A percentile compares a stretch with the other conserved stretches of the same genome.
Evolutionary conservation across 495 filamentous ascomycete genomes (phyloP).

Genomic region (Chaetomium tenue): DNA sequence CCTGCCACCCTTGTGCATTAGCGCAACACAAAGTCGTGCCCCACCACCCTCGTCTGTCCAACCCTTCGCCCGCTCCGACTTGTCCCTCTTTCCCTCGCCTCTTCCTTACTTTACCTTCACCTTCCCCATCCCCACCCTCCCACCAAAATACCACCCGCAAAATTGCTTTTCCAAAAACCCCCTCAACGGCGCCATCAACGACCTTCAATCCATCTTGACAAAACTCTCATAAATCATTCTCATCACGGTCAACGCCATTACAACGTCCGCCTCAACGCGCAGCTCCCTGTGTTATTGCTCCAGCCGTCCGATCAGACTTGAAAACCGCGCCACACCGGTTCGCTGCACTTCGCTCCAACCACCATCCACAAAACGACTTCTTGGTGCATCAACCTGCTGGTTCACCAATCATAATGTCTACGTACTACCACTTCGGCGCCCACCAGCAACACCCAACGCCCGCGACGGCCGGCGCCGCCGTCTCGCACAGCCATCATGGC

Average conservation of each 20-base stretch:
- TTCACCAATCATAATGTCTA: conserved; percentile 61
- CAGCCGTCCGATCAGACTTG: not conserved
- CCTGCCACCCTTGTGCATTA: conserved; percentile 43
- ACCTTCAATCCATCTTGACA: conserved; percentile 6
- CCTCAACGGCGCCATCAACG: conserved; percentile 17
- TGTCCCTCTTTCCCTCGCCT: conserved; percentile 40
- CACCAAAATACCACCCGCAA: conserved; percentile 30
- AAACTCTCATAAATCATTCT: conserved; percentile 3
- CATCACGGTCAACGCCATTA: not conserved
- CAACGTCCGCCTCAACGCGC: not conserved
- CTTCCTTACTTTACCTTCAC: conserved; percentile 35
- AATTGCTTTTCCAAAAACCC: conserved; percentile 20
- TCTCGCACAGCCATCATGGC: conserved; percentile 73
- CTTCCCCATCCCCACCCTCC: conserved; percentile 29
- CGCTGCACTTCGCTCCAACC: conserved; percentile 21
- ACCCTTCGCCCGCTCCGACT: conserved; percentile 43
- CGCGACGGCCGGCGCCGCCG: conserved; percentile 49
- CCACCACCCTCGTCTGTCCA: conserved; percentile 32
- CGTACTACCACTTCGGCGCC: conserved; percentile 69
- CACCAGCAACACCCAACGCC: conserved; percentile 62
- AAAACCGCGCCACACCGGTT: conserved; percentile 13
- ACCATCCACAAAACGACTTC: conserved; percentile 27
- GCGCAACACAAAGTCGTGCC: conserved; percentile 36
- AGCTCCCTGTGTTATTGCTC: not conserved
- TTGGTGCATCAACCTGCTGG: conserved; percentile 16